Conservation (phyloP, 1,139 yeast species). For the Debaryomycetaceae sp. region DNA sequence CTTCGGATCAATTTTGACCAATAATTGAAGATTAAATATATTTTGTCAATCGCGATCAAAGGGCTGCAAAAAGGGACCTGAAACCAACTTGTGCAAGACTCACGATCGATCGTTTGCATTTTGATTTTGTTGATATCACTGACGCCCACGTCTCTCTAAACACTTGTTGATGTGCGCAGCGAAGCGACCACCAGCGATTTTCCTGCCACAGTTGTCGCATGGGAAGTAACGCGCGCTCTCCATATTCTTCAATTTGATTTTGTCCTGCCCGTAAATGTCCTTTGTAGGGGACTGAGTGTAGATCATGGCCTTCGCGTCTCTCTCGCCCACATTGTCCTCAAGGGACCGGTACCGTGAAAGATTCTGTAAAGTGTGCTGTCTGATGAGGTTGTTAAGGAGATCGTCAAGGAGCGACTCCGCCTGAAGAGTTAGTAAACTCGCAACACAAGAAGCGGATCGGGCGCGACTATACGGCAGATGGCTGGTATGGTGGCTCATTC, state of each 20-base stretch:
- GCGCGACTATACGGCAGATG: no score
- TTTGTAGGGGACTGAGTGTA: conserved; percentile 15
- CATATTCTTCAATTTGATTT: conserved; percentile 31
- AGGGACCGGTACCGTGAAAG: conserved; percentile 24
- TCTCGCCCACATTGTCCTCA: conserved; percentile 16
- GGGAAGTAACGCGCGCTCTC: conserved; percentile 55
- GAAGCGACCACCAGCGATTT: conserved; percentile 85
- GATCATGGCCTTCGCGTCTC: conserved; percentile 1
- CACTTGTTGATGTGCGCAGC: conserved; percentile 93
- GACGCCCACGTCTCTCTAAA: conserved; percentile 40
- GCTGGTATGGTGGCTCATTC: no score
- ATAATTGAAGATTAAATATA: no score
- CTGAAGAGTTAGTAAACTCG: conserved; percentile 17
- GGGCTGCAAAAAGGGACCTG: no score
- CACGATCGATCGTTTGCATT: no score
- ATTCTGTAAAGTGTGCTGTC: conserved; percentile 29
- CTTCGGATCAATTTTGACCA: no score
- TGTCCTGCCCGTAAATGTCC: conserved; percentile 42
- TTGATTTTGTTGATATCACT: no score
- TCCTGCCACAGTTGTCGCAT: conserved; percentile 79
- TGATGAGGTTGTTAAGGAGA: conserved; percentile 30
- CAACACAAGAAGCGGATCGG: no score
- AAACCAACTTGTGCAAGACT: no score
- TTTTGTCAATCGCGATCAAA: no score
- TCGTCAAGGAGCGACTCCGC: conserved; percentile 30